Percentiles rank a stretch among this genome's conserved stretches.
Conservation (phyloP, 305 asterid genomes). For the Petunia hybrid region DNA sequence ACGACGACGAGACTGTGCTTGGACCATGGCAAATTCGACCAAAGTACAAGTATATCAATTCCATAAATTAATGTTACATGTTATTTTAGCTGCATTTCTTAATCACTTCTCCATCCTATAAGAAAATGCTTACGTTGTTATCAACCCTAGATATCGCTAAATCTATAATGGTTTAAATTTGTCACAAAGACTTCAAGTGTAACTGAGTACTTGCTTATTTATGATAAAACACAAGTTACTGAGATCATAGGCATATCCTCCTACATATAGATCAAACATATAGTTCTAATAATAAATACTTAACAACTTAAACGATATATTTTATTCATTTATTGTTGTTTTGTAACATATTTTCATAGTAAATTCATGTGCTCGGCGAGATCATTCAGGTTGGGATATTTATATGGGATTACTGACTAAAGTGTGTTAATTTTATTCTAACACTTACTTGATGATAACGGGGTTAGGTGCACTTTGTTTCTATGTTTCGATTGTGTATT, state of each 20-base stretch:
- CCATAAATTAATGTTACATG: background rate
- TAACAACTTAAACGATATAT: too few relatives aligned
- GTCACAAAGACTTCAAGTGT: background rate
- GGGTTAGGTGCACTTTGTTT: too few relatives aligned
- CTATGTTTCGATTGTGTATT: background rate
- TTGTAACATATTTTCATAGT: background rate
- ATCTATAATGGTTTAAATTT: background rate
- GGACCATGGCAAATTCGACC: background rate
- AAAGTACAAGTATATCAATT: background rate
- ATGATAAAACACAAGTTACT: too few relatives aligned
- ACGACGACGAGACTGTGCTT: background rate
- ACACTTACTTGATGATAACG: too few relatives aligned
- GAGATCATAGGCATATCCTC: too few relatives aligned
- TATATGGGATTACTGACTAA: too few relatives aligned
- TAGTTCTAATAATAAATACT: too few relatives aligned
- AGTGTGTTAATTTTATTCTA: too few relatives aligned
- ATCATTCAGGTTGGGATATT: background rate
- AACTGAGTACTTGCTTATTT: too few relatives aligned
- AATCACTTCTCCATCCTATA: background rate
- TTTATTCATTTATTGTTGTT: too few relatives aligned
- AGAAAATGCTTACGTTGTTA: too few relatives aligned
- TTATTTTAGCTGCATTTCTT: background rate
- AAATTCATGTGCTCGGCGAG: background rate
- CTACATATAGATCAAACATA: too few relatives aligned
- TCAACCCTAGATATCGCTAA: background rate